Conservation (phyloP, 2,329 filamentous ascomycete genomes). For the Gnomoniopsis smithogilvyi region DNA sequence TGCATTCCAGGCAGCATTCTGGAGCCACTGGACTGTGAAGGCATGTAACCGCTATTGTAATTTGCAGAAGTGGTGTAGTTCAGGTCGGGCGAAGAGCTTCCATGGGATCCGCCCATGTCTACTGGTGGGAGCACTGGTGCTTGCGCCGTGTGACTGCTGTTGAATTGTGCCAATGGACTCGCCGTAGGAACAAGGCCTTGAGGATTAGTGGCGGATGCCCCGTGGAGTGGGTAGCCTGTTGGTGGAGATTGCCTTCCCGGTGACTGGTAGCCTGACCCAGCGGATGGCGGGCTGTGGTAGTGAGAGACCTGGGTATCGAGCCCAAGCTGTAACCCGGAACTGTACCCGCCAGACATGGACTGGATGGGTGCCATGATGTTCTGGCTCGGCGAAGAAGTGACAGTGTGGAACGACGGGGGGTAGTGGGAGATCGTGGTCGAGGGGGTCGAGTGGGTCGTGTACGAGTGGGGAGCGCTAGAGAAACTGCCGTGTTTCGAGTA, state of each 20-base stretch:
- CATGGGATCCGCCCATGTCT: constrained; percentile 13
- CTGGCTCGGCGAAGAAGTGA: constrained; percentile 15
- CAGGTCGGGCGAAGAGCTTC: constrained; percentile 13
- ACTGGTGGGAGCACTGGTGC: constrained; percentile 11
- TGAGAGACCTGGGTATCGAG: constrained; percentile 15
- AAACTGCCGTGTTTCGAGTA: constrained; percentile 16
- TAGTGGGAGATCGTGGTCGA: constrained; percentile 13
- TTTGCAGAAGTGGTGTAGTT: constrained; percentile 17
- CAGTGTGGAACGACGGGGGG: constrained; percentile 8
- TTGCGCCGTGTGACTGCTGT: constrained; percentile 12
- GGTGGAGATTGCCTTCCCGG: constrained; percentile 15
- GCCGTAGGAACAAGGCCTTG: constrained; percentile 12
- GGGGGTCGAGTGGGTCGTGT: constrained; percentile 12
- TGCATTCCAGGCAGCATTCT: constrained; percentile 13
- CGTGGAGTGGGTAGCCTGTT: constrained; percentile 13
- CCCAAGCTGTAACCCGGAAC: constrained; percentile 6
- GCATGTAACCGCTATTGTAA: constrained; percentile 14
- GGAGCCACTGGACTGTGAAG: constrained; percentile 5
- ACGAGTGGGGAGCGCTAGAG: constrained; percentile 11
- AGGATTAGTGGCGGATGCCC: background rate
- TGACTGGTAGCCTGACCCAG: constrained; percentile 18
- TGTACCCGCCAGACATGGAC: constrained; percentile 11
- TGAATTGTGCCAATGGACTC: constrained; percentile 15
- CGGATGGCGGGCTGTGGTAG: constrained; percentile 16
- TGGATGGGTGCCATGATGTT: constrained; percentile 14